phyloP scores from a whole-genome alignment of 2,329 filamentous ascomycete species.

The Ophiostoma tasmaniense region DNA sequence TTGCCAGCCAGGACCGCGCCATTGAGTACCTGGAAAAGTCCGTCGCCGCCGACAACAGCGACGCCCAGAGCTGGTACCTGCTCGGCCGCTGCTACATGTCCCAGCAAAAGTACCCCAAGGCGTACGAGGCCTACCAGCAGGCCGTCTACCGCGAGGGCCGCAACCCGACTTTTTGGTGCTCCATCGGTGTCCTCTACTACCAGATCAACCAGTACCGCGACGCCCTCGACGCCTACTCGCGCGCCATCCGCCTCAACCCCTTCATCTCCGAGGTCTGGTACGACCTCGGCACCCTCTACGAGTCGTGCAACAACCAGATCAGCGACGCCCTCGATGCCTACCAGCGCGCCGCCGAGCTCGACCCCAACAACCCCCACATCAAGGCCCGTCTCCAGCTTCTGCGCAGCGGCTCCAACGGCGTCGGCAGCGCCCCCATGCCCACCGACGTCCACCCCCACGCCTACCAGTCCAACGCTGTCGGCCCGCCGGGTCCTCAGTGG shows the following conservation, averaged over 20 bases:
- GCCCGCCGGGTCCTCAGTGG: conserved; percentile 83
- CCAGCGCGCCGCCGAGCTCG: conserved; percentile 85
- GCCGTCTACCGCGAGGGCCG: conserved; percentile 95
- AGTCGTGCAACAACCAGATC: conserved; percentile 98
- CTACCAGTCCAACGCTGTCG: conserved; percentile 78
- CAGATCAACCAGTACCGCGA: conserved; percentile 99
- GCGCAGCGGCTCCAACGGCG: conserved; percentile 67
- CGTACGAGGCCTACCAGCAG: conserved; percentile 97
- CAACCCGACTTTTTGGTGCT: conserved; percentile 99
- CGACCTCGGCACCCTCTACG: conserved; percentile 92
- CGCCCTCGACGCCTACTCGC: conserved; percentile 92
- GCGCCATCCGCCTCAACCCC: conserved; percentile 90
- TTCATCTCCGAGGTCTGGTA: conserved; percentile 99
- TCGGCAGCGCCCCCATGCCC: conserved; percentile 66
- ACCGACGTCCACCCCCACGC: conserved; percentile 94
- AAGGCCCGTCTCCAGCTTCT: conserved; percentile 88
- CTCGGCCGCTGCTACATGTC: conserved; percentile 98
- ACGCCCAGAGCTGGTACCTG: conserved; percentile 98
- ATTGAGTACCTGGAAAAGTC: conserved; percentile 98
- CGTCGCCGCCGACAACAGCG: conserved; percentile 78
- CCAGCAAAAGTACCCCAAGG: conserved; percentile 96
- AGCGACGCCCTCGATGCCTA: conserved; percentile 94
- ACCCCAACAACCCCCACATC: conserved; percentile 89
- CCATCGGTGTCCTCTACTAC: conserved; percentile 96
- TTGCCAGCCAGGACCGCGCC: conserved; percentile 86